Evolutionary conservation across 2,329 filamentous ascomycete genomes (phyloP), one percentile per base, ranked within the genome.

Genomic region (Coleophoma cylindrospora): DNA sequence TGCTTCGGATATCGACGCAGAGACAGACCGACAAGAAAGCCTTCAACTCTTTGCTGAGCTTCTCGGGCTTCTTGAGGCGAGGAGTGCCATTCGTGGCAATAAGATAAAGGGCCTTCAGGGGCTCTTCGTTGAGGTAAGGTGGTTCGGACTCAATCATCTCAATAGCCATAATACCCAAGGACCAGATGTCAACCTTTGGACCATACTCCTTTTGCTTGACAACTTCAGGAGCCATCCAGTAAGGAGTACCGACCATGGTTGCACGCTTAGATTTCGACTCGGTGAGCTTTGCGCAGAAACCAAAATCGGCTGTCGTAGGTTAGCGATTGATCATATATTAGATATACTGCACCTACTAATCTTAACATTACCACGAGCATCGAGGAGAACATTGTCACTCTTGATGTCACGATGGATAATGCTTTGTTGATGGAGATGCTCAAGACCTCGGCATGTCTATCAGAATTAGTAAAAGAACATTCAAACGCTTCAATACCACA

Each of bases 391-490:
- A 66, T 99, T 99, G 75, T 99, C 94, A 73, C 88, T 94, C 82
- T 99, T 99, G 76, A 99, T 99, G 70, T 99, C 94, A 74, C 94
- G 87, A 69, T 99, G 94, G 58, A 99, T 99, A 60, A 97, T 97
- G 72, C 91, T 94, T 68, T 97, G 91, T 50, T 86, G 84, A 73
- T 99, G 94, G 10, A 99, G 79, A 69, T 99, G 92, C 61, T 95
- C 89, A 59, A 99, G 74, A 54, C 94, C 94, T 68, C 88, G 90
- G 78, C 94, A 97, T 53, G 94, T 97, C 91, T 96, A 69, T 58
- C 34, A 44, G 11, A 33, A 43, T 40, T 12, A 10, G 21, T 17
- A 37, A 9, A 27, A 32, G 34, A 22, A 33, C 40, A 44, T 32
- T 15, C 10, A 27, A 13, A n/a, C 15, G 33, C 13, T 19, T 3